Evolutionary conservation across 1,284 basidiomycete genomes (phyloP), one percentile per base, ranked within the genome.

Genomic region (Rhodotorula sp.): DNA sequence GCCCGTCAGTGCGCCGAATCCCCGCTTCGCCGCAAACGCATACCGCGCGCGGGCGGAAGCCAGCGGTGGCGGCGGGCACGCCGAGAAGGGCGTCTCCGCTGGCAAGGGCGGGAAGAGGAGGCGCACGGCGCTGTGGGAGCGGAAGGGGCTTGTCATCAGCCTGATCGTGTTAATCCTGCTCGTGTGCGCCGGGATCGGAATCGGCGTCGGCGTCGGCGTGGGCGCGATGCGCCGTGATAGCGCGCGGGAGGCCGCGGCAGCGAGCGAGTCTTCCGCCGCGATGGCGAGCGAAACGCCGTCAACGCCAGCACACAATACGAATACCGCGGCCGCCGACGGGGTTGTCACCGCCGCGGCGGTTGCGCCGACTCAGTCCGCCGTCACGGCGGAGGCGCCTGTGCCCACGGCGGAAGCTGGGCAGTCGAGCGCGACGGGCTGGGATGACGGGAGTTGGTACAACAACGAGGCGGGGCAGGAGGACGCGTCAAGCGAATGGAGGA

Each of bases 151-250:
- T 17, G 32, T 64, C 17, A 1, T 56, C 15, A 44, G 13, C 12
- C 25, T 37, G 8, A n/a, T 27, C 17, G 15, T 44, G 2, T 4
- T 48, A 3, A 27, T 48, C 27, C 22, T 64, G 8, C 10, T 55
- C 65, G 51, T 46, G 17, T 61, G 58, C 51, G 39, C 50, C 21
- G 46, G 36, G 19, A 29, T 55, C 6, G 65, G 65, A 19, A 32
- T 61, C 9, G 65, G 58, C 12, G 51, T 53, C 10, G 65, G 65
- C 13, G 50, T 66, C 1, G 58, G 51, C 15, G 27, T 61, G 2
- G 17, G 41, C 10, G 27, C 29, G 2, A 44, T 39, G 21, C 12
- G 21, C 7, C 12, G 41, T 12, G 50, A n/a, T 12, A 37, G 37
- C n/a, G 48, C 37, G 21, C 2, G 25, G 34, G 17, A 50, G 36